Percentiles rank a stretch among this genome's conserved stretches.
Evolutionary conservation across 495 filamentous ascomycete genomes (phyloP).

Genomic region (Neurospora sp.): DNA sequence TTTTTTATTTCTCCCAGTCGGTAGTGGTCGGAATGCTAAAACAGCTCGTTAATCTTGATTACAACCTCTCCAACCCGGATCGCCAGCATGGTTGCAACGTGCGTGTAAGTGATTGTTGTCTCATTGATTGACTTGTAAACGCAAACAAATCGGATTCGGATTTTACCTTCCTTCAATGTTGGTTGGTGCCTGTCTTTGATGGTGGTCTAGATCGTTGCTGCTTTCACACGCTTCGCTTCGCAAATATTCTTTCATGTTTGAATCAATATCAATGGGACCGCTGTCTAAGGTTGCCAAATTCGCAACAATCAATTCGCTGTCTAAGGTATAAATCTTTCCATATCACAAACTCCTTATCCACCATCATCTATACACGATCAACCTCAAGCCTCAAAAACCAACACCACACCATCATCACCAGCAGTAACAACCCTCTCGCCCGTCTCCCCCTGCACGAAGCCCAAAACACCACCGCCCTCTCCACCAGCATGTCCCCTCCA

Average conservation of each 20-base stretch:
- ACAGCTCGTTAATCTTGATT: too few species aligned
- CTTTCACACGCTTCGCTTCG: not conserved
- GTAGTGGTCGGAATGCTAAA: not conserved
- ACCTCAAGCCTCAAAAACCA: conserved; percentile 54
- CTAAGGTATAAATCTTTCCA: not conserved
- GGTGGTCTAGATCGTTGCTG: not conserved
- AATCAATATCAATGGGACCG: not conserved
- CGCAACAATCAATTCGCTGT: not conserved
- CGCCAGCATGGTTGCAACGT: too few species aligned
- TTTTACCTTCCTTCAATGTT: not conserved
- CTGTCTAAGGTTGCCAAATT: not conserved
- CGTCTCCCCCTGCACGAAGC: conserved; percentile 66
- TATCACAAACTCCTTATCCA: not conserved
- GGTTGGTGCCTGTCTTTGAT: not conserved
- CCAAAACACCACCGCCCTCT: conserved; percentile 80
- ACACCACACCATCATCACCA: conserved; percentile 69
- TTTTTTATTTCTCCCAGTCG: not conserved
- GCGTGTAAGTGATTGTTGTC: not conserved
- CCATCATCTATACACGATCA: not conserved
- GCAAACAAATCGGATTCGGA: too few species aligned
- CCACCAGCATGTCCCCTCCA: conserved; percentile 77
- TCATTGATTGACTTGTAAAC: not conserved
- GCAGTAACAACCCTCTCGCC: conserved; percentile 72
- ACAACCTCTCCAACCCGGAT: too few species aligned
- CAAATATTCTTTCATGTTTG: not conserved